phyloP scores from a whole-genome alignment of 257 asterid genomes.

The Lycium ferocissimum region DNA sequence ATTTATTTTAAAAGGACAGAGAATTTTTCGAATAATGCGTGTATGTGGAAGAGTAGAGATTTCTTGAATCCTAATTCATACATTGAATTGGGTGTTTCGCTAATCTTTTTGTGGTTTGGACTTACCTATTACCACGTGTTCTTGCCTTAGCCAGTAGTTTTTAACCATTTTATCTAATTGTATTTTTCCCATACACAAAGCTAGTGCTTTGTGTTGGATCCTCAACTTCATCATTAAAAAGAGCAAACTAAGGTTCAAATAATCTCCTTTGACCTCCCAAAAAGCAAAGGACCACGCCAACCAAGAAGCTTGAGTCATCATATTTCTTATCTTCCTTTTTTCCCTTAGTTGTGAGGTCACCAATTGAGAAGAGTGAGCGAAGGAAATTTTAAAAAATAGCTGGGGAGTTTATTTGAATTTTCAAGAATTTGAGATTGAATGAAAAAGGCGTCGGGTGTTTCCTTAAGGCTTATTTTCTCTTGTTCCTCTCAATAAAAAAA shows the following conservation, averaged over 20 bases:
- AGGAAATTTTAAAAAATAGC: too few species aligned
- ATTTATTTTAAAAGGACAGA: too few species aligned
- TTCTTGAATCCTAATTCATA: background rate
- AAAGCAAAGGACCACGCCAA: background rate
- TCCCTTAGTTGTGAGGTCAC: background rate
- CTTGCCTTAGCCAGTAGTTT: constrained; percentile 24
- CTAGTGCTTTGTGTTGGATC: constrained; percentile 37
- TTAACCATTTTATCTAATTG: background rate
- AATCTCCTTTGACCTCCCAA: background rate
- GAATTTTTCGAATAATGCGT: background rate
- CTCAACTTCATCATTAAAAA: background rate
- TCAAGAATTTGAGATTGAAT: too few species aligned
- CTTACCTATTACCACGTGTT: background rate
- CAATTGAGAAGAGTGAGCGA: too few species aligned
- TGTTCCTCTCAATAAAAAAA: too few species aligned
- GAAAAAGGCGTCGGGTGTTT: too few species aligned
- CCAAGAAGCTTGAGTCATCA: background rate
- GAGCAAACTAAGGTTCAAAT: background rate
- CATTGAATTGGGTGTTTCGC: background rate
- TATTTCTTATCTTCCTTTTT: too few species aligned
- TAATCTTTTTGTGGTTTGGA: background rate
- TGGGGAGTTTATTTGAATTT: too few species aligned
- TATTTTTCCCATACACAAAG: constrained; percentile 14
- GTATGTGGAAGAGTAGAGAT: background rate
- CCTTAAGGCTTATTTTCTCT: too few species aligned